Conservation (phyloP, 768 basidiomycete species). For the Xerocomellus amylosporus region DNA sequence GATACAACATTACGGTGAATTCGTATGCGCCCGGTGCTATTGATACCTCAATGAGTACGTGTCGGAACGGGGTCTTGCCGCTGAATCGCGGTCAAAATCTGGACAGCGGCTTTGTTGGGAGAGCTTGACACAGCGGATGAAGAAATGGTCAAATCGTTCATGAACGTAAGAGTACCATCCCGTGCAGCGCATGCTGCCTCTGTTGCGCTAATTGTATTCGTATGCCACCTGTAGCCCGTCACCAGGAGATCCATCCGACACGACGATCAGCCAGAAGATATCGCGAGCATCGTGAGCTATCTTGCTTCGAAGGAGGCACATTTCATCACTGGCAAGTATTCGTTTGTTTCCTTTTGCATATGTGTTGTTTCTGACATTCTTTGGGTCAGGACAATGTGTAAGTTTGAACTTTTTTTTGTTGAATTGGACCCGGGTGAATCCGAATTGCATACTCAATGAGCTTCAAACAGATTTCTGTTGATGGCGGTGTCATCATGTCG, state of each 20-base stretch:
- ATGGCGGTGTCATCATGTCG: constrained; percentile 11
- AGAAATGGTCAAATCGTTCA: background rate
- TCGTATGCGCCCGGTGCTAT: constrained; percentile 39
- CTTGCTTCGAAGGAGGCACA: constrained; percentile 36
- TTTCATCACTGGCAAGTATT: constrained; percentile 34
- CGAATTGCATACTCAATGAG: background rate
- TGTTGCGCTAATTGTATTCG: background rate
- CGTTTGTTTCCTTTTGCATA: background rate
- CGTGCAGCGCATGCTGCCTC: background rate
- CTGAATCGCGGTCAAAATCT: background rate
- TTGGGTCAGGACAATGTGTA: constrained; percentile 24
- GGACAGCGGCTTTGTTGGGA: background rate
- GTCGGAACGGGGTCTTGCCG: constrained; percentile 1
- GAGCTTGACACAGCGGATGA: background rate
- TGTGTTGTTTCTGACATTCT: background rate
- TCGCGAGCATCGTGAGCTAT: constrained; percentile 37
- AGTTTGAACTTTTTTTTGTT: background rate
- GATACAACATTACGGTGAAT: constrained; percentile 38
- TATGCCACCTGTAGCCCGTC: too few relatives aligned
- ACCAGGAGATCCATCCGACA: constrained; percentile 7
- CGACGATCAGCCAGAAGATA: constrained; percentile 30
- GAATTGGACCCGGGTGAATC: background rate
- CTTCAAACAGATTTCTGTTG: constrained; percentile 15
- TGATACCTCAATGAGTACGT: constrained; percentile 31
- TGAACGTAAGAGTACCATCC: constrained; percentile 1